Evolutionary conservation across 345 rosid genomes (phyloP), one percentile per base, ranked within the genome.

Genomic region (Trapa incisa): DNA sequence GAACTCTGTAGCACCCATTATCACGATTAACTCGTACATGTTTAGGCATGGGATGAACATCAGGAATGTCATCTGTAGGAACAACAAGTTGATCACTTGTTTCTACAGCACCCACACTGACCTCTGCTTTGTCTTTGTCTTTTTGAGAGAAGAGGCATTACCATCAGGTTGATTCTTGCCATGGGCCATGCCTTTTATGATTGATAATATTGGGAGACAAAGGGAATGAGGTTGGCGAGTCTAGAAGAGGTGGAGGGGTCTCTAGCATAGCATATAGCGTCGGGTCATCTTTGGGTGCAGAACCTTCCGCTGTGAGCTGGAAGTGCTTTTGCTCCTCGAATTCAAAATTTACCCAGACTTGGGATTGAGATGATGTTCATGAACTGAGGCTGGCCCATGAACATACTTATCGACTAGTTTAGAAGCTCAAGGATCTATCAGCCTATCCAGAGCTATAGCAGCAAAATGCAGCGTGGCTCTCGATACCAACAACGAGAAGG

Each of bases 131-230:
- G 16, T 75, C 84, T n/a, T 52, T 61, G 13, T 33, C 61, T 82
- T 74, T 47, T 71, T 58, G 17, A 61, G 65, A 47, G 76, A 65
- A 35, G 81, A 65, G 36, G 75, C 81, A 75, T 89, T 75, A 50
- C 48, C 79, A 67, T 72, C 82, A 0, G 95, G 79, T 71, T 66
- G 72, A 72, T 85, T 80, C 80, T 82, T 87, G 91, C 65, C 84
- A 78, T 0, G 95, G 91, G 61, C 93, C 82, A 0, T 91, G 88
- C 39, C 90, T 68, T 80, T 87, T 92, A 81, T 85, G 98, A 73
- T 88, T 89, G 69, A 89, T 66, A 32, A 89, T 85, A 71, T 89
- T 88, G 1, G 96, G 96, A 42, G 98, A 92, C 65, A 93, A 83
- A 58, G 87, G 80, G 77, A 82, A 92, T 4, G 93, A 88, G 65